Conservation (phyloP, 352 stramenopile species). For the Phytophthora boehmeriae region DNA sequence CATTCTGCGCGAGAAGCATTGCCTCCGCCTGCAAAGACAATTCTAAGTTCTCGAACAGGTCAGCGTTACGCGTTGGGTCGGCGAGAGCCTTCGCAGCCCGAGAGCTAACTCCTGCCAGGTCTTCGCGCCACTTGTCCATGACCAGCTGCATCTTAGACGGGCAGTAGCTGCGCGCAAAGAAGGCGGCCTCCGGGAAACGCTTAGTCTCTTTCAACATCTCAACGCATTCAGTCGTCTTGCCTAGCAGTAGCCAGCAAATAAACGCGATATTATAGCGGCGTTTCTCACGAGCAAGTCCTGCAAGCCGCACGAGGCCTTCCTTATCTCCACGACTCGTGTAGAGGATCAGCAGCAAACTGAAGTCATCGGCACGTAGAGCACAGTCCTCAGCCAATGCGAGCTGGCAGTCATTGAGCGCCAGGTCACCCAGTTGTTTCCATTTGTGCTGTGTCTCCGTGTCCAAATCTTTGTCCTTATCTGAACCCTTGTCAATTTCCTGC, state of each 20-base stretch:
- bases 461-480: conserved; percentile 72
- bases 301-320: conserved; percentile 90
- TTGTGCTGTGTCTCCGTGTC: conserved; percentile 97
- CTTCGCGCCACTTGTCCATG: conserved; percentile 96
- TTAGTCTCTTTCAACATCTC: conserved; percentile 95
- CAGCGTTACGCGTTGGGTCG: conserved; percentile 90
- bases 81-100: conserved; percentile 95
- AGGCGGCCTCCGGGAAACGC: conserved; percentile 96
- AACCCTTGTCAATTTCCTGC: conserved; percentile 73
- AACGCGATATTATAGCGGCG: conserved; percentile 97
- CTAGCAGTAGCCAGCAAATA: conserved; percentile 94
- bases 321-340: conserved; percentile 96
- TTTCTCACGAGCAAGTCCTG: conserved; percentile 84
- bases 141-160: conserved; percentile 95
- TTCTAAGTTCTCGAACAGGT: conserved; percentile 96
- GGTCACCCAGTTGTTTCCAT: conserved; percentile 97
- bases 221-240: conserved; percentile 95
- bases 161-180: conserved; percentile 98
- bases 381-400: conserved; percentile 95
- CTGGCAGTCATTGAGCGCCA: conserved; percentile 93
- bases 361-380: conserved; percentile 95
- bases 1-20: conserved; percentile 86
- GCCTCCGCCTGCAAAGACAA: conserved; percentile 95
- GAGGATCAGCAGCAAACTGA: conserved; percentile 96
- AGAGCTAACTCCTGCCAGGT: conserved; percentile 85